These are phyloP conservation scores for Penicillium sp. DNA, from an alignment of 2,329 filamentous ascomycete species.

Conservation along the genomic window DNA sequence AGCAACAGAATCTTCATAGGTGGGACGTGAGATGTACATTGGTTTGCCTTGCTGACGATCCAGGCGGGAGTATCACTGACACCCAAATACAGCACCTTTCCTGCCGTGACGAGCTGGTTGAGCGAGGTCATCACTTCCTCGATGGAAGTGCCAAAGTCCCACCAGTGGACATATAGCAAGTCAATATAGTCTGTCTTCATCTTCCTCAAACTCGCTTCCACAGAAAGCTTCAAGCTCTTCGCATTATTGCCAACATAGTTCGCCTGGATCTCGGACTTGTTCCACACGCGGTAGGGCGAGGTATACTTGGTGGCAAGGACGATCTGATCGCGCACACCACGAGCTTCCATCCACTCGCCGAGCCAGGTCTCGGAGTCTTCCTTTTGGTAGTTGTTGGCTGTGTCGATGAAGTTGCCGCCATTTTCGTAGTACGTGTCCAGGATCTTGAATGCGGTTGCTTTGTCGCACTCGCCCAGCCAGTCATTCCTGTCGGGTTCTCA, in stretches of 20 bases:
- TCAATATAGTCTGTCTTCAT: conserved; percentile 37
- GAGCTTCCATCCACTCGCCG: conserved; percentile 49
- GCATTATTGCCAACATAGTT: conserved; percentile 32
- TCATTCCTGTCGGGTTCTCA: conserved; percentile 13
- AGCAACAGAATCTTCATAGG: background rate
- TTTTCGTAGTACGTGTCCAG: conserved; percentile 48
- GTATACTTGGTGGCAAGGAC: conserved; percentile 55
- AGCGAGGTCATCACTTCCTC: conserved; percentile 64
- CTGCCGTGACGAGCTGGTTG: conserved; percentile 54
- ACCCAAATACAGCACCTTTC: conserved; percentile 64
- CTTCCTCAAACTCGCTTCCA: conserved; percentile 27
- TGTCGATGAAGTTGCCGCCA: conserved; percentile 53
- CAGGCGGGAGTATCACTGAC: conserved; percentile 66
- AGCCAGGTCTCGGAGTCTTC: conserved; percentile 49
- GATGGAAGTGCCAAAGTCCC: conserved; percentile 61
- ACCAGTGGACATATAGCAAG: conserved; percentile 58
- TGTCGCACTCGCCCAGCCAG: conserved; percentile 42
- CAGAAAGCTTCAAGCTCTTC: conserved; percentile 30
- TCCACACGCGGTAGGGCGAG: conserved; percentile 28
- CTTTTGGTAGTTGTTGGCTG: conserved; percentile 48
- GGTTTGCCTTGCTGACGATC: conserved; percentile 61
- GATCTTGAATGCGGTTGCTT: conserved; percentile 47
- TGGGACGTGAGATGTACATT: conserved; percentile 39
- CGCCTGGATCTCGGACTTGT: conserved; percentile 34
- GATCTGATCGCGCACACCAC: conserved; percentile 48